These are phyloP conservation scores for Wickerhamiella sorbophila DNA, from an alignment of 805 yeast genomes.

Conservation along the genomic window DNA sequence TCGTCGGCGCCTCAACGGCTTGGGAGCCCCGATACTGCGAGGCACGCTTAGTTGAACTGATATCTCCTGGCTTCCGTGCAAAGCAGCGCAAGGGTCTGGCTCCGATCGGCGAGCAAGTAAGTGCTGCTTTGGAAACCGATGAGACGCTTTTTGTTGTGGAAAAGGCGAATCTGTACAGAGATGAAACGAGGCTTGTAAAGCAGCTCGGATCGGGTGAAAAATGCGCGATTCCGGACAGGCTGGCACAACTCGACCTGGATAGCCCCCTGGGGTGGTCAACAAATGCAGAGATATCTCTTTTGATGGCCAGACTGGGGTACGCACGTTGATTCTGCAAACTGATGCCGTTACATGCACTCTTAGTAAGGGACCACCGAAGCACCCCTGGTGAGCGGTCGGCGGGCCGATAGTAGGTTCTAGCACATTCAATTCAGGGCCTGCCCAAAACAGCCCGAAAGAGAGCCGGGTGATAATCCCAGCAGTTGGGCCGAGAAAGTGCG, in stretches of 20 bases:
- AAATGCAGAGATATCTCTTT: background rate
- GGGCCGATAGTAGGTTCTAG: no score
- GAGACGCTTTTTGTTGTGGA: slow-evolving; percentile 49
- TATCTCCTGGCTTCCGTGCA: slow-evolving; percentile 5
- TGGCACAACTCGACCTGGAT: background rate
- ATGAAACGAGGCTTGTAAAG: slow-evolving; percentile 27
- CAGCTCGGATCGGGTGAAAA: slow-evolving; percentile 3
- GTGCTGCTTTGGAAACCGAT: slow-evolving; percentile 16
- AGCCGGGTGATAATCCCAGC: no score
- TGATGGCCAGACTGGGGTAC: no score
- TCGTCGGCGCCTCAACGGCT: slow-evolving; percentile 16
- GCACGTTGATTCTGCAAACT: no score
- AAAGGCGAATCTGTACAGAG: slow-evolving; percentile 50
- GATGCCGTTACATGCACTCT: no score
- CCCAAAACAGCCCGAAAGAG: no score
- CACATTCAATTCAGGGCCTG: no score
- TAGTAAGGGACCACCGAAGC: no score
- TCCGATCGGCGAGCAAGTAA: slow-evolving; percentile 14
- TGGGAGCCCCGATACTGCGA: slow-evolving; percentile 12
- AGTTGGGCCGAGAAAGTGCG: no score
- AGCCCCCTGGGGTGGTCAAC: slow-evolving; percentile 1
- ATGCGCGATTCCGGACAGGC: background rate
- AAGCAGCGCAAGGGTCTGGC: slow-evolving; percentile 6
- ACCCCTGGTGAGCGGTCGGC: no score
- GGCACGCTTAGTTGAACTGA: slow-evolving; percentile 3